phyloP scores from a whole-genome alignment of 176 grass and related monocot species.

The Juncus effusus region DNA sequence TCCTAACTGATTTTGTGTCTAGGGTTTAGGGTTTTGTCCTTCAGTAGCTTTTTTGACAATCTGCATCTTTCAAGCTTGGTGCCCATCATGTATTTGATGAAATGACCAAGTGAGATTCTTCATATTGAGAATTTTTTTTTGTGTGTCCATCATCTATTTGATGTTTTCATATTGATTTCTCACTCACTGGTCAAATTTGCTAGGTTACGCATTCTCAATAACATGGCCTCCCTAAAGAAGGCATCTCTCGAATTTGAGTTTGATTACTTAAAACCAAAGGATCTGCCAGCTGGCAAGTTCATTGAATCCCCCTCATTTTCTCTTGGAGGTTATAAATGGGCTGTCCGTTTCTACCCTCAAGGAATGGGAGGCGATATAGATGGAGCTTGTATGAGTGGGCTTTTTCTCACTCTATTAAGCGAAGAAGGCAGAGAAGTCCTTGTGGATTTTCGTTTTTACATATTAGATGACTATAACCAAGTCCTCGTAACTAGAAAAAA shows the following conservation, averaged over 20 bases:
- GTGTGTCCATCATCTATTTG: too few species aligned
- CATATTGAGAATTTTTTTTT: too few species aligned
- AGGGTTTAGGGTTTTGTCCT: too few species aligned
- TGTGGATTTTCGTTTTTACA: not conserved
- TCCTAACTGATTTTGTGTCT: too few species aligned
- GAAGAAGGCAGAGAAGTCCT: not conserved
- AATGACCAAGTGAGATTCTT: too few species aligned
- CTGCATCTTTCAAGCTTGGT: too few species aligned
- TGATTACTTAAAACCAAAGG: not conserved
- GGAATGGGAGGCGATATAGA: not conserved
- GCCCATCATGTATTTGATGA: too few species aligned
- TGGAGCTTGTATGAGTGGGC: not conserved
- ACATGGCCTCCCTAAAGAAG: not conserved
- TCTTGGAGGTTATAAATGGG: conserved; percentile 2
- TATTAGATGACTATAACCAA: not conserved
- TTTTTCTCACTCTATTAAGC: not conserved
- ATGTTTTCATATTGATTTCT: too few species aligned
- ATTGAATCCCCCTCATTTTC: conserved; percentile 1
- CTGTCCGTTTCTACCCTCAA: not conserved
- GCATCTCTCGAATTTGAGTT: not conserved
- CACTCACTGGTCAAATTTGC: too few species aligned
- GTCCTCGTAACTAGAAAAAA: not conserved
- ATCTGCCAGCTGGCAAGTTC: not conserved
- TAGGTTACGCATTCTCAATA: too few species aligned
- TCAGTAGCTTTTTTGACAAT: too few species aligned